Evolutionary conservation across 192 early-diverging fungal species (phyloP), one percentile per base, ranked within the genome.

Genomic region (Entophlyctis luteolus): DNA sequence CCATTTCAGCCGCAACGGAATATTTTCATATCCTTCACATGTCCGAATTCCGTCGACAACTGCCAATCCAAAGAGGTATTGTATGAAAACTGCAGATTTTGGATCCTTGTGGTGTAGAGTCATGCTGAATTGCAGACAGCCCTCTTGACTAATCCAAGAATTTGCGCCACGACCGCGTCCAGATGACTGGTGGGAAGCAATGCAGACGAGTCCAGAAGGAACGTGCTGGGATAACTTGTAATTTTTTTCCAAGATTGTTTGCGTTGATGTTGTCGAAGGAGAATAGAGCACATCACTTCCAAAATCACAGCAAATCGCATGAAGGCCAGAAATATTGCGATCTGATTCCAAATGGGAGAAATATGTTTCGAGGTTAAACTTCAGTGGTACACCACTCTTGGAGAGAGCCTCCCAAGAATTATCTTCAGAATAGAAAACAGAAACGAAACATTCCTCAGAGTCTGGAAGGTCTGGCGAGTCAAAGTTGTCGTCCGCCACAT

Each of bases 171-270:
- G 89, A 23, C 81, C 72, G 6, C 60, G 45, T 10, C 93, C 95
- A n/a, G 88, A 77, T 4, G 88, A 72, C 77, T 99, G 96, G 49
- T 88, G 76, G 2, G 91, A 83, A 0, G 89, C 91, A 34, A 92
- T 79, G 53, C 82, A 90, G 18, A 92, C 89, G 16, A 93, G 79
- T 3, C 96, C 96, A 18, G 77, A 75, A 6, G 92, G 94, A 22
- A 95, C 52, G 8, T 70, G 63, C 55, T 82, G 68, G 16, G 86
- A 75, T 42, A 97, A 77, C 34, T 67, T 75, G 35, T 83, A 75
- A 74, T 98, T 96, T 82, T 88, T 92, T 67, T 97, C 96, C 31
- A 99, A 71, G 33, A 96, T 80, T 6, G 95, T 96, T 75, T 99
- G 96, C 0, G 96, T 99, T 14, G 92, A 94, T 5, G 80, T 80